These are phyloP conservation scores for Backusella tuberculispora DNA, from an alignment of 192 early-diverging fungal species.

Conservation along the genomic window DNA sequence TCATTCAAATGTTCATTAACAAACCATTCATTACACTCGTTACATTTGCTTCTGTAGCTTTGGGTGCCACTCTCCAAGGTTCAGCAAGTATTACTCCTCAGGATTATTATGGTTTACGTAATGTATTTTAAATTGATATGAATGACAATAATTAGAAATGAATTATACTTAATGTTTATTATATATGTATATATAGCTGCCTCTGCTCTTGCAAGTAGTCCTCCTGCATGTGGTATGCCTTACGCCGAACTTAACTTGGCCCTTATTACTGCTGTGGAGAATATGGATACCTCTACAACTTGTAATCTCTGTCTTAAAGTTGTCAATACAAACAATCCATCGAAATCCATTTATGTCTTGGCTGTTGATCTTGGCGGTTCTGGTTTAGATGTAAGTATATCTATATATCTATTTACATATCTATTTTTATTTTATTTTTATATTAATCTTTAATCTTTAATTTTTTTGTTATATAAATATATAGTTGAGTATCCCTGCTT, in stretches of 20 bases:
- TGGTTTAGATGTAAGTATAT: slow-evolving; percentile 52
- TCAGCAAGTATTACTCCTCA: slow-evolving; percentile 23
- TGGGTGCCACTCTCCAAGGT: slow-evolving; percentile 10
- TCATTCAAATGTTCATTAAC: too few species aligned
- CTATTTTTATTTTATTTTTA: too few species aligned
- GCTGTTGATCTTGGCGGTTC: slow-evolving; percentile 58
- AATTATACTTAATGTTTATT: neutral
- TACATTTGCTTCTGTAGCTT: neutral
- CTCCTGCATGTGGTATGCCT: slow-evolving; percentile 60
- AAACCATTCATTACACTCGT: neutral
- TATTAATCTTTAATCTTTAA: neutral
- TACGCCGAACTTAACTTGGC: slow-evolving; percentile 54
- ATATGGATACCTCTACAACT: slow-evolving; percentile 46
- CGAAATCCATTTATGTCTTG: slow-evolving; percentile 56
- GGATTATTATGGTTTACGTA: slow-evolving; percentile 29
- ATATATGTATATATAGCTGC: slow-evolving; percentile 25
- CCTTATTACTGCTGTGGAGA: slow-evolving; percentile 59
- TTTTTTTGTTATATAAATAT: neutral
- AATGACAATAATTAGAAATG: neutral
- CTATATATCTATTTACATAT: too few species aligned
- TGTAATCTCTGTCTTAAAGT: slow-evolving; percentile 62
- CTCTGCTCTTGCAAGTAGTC: slow-evolving; percentile 46
- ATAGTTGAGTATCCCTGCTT: slow-evolving; percentile 38
- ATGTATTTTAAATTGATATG: neutral
- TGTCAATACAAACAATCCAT: slow-evolving; percentile 43